A percentile compares a stretch with the other conserved stretches of the same genome.
phyloP scores from a whole-genome alignment of 2,329 filamentous ascomycete species.

The Kalaharituber pfeilii region DNA sequence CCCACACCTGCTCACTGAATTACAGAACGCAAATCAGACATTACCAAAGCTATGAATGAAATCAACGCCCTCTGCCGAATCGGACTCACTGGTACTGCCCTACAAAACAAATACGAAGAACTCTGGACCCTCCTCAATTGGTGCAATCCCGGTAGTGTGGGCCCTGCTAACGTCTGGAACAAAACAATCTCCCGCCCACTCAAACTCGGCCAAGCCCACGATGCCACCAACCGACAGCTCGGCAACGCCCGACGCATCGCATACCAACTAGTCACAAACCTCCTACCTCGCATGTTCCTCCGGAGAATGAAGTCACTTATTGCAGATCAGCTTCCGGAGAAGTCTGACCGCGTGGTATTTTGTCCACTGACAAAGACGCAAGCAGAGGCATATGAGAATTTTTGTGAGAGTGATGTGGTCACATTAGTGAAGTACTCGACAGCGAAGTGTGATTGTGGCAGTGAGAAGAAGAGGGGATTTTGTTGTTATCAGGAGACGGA shows the following conservation, averaged over 20 bases:
- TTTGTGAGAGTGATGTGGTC: conserved; percentile 56
- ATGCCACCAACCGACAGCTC: conserved; percentile 69
- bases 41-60: conserved; percentile 72
- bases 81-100: conserved; percentile 84
- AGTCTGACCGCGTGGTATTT: conserved; percentile 86
- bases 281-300: conserved; percentile 78
- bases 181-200: conserved; percentile 60
- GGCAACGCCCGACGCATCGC: conserved; percentile 62
- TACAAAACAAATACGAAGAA: conserved; percentile 96
- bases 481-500: conserved; percentile 52
- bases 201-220: conserved; percentile 76
- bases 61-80: conserved; percentile 85
- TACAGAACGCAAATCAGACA: conserved; percentile 49
- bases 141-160: conserved; percentile 67
- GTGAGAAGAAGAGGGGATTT: conserved; percentile 53
- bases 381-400: conserved; percentile 62
- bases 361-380: conserved; percentile 77
- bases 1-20: not conserved
- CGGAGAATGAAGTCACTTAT: conserved; percentile 87
- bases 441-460: conserved; percentile 52
- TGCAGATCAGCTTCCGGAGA: conserved; percentile 80
- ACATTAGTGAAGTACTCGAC: conserved; percentile 49
- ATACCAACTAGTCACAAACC: conserved; percentile 64
- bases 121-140: conserved; percentile 92
- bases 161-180: conserved; percentile 55